Conservation (phyloP, 1,139 yeast genomes). For the Hansenula sp. region DNA sequence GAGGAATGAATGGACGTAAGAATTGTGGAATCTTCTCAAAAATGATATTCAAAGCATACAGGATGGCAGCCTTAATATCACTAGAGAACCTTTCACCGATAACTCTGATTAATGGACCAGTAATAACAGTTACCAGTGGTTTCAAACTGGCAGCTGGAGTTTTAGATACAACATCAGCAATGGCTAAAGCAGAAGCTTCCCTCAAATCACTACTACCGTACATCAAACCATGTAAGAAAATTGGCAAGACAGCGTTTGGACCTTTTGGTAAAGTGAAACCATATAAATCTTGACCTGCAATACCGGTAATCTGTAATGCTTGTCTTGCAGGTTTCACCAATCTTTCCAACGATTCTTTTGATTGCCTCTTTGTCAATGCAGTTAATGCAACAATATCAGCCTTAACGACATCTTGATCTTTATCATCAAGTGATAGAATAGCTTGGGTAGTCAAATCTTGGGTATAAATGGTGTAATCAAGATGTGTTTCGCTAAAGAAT, state of each 20-base stretch:
- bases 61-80: constrained; percentile 88
- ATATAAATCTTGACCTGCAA: constrained; percentile 59
- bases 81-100: constrained; percentile 93
- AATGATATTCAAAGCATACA: constrained; percentile 75
- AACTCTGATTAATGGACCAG: constrained; percentile 97
- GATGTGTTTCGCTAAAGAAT: constrained; percentile 60
- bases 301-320: constrained; percentile 66
- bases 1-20: constrained; percentile 94
- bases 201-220: constrained; percentile 84
- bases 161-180: constrained; percentile 82
- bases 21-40: constrained; percentile 84
- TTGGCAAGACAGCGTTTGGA: constrained; percentile 82
- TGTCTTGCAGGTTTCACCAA: constrained; percentile 77
- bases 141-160: constrained; percentile 80
- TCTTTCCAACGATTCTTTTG: constrained; percentile 71
- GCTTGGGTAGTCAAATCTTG: constrained; percentile 74
- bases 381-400: constrained; percentile 68
- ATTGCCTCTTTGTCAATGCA: constrained; percentile 64
- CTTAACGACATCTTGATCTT: constrained; percentile 57
- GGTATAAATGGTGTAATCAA: constrained; percentile 72
- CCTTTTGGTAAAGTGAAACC: constrained; percentile 82
- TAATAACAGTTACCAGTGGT: constrained; percentile 87
- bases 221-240: constrained; percentile 93
- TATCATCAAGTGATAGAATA: constrained; percentile 71
- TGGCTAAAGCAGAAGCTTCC: constrained; percentile 83